Conservation (phyloP, 305 asterid species). For the Rubia peregrina region DNA sequence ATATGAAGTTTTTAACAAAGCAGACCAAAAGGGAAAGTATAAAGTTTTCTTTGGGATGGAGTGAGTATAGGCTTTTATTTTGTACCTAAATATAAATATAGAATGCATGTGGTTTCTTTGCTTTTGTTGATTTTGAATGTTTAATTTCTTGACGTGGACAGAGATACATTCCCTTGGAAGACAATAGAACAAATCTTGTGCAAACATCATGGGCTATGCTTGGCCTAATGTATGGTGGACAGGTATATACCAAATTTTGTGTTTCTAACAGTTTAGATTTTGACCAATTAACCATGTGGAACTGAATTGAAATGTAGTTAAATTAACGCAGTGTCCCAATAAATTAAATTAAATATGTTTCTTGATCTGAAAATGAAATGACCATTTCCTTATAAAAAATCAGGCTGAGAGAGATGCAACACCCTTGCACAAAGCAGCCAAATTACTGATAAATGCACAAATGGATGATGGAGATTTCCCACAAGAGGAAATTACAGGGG, state of each 20-base stretch:
- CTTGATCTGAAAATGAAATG: background rate
- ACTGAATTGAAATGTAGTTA: background rate
- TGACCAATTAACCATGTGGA: background rate
- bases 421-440: conserved; percentile 73
- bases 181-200: conserved; percentile 61
- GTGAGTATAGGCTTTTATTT: background rate
- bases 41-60: too few species aligned
- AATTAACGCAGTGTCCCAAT: too few species aligned
- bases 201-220: conserved; percentile 94
- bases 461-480: conserved; percentile 81
- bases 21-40: too few species aligned
- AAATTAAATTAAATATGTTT: too few species aligned
- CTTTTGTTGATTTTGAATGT: background rate
- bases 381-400: background rate
- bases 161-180: conserved; percentile 73
- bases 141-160: conserved; percentile 14
- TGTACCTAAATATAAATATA: too few species aligned
- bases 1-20: too few species aligned
- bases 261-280: background rate
- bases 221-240: conserved; percentile 65
- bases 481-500: conserved; percentile 72
- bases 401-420: conserved; percentile 64
- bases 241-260: conserved; percentile 29
- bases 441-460: conserved; percentile 62
- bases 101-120: background rate